phyloP scores from a whole-genome alignment of 495 filamentous ascomycete genomes.

The Aspergillus hancockii region DNA sequence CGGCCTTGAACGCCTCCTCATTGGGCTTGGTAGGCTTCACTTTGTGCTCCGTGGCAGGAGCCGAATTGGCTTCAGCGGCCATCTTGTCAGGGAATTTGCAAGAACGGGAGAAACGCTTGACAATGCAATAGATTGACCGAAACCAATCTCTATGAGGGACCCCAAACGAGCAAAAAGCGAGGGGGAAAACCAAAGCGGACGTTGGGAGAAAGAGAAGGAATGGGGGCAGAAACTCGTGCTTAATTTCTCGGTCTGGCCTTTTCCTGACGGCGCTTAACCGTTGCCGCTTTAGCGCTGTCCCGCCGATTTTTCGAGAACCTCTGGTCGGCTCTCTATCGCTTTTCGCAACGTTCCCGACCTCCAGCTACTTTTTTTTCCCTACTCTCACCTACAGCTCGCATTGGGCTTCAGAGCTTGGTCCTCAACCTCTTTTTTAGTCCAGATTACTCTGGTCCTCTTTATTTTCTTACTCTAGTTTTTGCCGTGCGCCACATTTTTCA shows the following conservation, averaged over 20 bases:
- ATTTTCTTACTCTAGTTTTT: constrained; percentile 12
- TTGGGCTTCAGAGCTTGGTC: not conserved
- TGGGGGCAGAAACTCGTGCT: constrained; percentile 15
- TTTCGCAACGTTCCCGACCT: constrained; percentile 1
- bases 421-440: not conserved
- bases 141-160: constrained; percentile 20
- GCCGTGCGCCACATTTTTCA: constrained; percentile 20
- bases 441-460: constrained; percentile 7
- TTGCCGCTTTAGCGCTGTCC: constrained; percentile 32
- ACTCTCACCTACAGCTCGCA: not conserved
- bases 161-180: constrained; percentile 6
- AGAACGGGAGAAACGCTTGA: constrained; percentile 15
- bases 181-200: constrained; percentile 9
- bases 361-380: not conserved
- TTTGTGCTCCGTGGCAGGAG: constrained; percentile 48
- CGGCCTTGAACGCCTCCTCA: constrained; percentile 58
- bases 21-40: constrained; percentile 56
- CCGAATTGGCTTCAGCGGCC: constrained; percentile 39
- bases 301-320: constrained; percentile 32
- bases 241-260: constrained; percentile 24
- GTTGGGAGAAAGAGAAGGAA: constrained; percentile 17
- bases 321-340: not conserved
- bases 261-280: constrained; percentile 28
- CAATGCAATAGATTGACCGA: constrained; percentile 2
- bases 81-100: constrained; percentile 26